Conservation (phyloP, 106 monocot genomes). For the Platanthera guangdongensis region DNA sequence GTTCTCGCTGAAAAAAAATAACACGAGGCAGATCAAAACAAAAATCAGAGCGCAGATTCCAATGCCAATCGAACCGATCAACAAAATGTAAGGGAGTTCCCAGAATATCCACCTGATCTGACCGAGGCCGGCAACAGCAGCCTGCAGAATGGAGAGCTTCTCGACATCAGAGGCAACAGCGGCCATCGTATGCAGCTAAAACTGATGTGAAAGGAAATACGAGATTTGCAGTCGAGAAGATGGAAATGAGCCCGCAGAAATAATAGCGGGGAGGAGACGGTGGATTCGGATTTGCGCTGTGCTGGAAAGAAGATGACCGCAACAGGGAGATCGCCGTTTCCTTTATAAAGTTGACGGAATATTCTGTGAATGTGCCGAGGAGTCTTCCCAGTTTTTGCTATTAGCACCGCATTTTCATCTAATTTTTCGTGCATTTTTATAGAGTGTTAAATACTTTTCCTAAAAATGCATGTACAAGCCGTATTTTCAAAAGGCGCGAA, state of each 20-base stretch:
- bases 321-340: neutral
- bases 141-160: constrained; percentile 38
- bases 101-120: constrained; percentile 39
- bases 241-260: neutral
- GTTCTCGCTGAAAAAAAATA: constrained; percentile 27
- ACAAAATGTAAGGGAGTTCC: neutral
- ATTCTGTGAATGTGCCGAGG: neutral
- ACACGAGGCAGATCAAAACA: neutral
- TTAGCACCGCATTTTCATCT: no score
- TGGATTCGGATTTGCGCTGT: neutral
- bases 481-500: no score
- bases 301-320: neutral
- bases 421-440: no score
- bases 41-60: constrained; percentile 7
- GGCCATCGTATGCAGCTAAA: constrained; percentile 5
- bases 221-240: neutral
- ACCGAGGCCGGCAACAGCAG: constrained; percentile 34
- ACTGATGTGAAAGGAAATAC: neutral
- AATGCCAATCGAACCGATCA: neutral
- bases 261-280: neutral
- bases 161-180: constrained; percentile 35
- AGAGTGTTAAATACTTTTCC: no score
- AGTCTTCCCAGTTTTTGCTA: no score
- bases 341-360: neutral
- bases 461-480: no score